Evolutionary conservation across 371 early-diverging fungal species (phyloP), one percentile per base, ranked within the genome.

Genomic region (Nematocida sp.): DNA sequence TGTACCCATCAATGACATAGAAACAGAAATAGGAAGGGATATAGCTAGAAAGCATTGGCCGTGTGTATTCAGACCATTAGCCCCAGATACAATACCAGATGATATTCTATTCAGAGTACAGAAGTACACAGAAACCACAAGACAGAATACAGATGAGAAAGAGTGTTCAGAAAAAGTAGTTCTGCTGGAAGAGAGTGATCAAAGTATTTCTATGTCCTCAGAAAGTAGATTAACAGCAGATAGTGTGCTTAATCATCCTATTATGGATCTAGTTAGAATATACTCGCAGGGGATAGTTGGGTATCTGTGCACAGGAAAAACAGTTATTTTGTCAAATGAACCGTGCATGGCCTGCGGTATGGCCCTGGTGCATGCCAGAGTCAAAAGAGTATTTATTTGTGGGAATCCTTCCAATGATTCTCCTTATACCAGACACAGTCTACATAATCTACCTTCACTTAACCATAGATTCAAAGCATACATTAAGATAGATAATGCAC

Each of bases 261-360:
- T 58, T 37, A 32, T 70, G 23, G 19, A 34, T n/a, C 21, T 70
- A 45, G 34, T 70, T 1, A 7, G 35, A 17, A 41, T 9, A 2
- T 25, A 32, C 3, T 70, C 74, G 35, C 49, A 35, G 34, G 49
- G 27, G 15, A 70, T 61, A 48, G 27, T 1, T 2, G 74, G 49
- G 15, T 70, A 70, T 37, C 32, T 70, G 25, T 70, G 74, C 57
- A 70, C 74, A 0, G 74, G 46, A 13, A 38, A 32, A n/a, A 55
- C 47, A 7, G 74, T 70, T 2, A 2, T 70, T 15, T 49, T 70
- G 9, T 60, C 62, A 2, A 49, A 41, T 2, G 74, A 70, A 61
- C 74, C 74, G 11, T 70, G 74, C 27, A 21, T 70, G 7, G 51
- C 60, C 0, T 70, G 74, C 32, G 74, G 61, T 3, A 70, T 70